phyloP scores from a whole-genome alignment of 176 grass and related monocot species.

The Cenchrus fungigraminus region DNA sequence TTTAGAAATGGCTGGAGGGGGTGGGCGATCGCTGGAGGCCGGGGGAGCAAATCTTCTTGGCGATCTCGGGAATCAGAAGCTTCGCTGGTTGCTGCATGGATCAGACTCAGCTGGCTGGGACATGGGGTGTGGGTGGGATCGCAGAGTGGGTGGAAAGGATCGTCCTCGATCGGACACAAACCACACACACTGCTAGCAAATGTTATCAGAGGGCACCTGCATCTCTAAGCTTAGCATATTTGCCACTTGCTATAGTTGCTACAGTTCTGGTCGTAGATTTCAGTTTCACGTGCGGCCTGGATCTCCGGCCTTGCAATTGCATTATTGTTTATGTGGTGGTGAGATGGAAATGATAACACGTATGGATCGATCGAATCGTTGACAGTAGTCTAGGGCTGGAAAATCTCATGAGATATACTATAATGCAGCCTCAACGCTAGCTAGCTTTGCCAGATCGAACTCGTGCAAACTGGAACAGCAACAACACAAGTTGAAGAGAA shows the following conservation, averaged over 20 bases:
- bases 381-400: neutral
- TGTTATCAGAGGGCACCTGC: neutral
- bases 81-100: slow-evolving; percentile 44
- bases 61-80: slow-evolving; percentile 50
- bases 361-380: neutral
- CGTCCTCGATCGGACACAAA: slow-evolving; percentile 34
- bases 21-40: neutral
- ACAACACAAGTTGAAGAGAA: neutral
- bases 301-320: neutral
- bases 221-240: slow-evolving; percentile 12
- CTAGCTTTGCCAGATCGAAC: neutral
- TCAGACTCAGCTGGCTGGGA: slow-evolving; percentile 19
- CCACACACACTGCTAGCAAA: neutral
- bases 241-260: slow-evolving; percentile 4
- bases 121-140: slow-evolving; percentile 45
- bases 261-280: slow-evolving; percentile 9
- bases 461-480: slow-evolving; percentile 5
- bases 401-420: neutral
- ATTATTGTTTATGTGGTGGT: neutral
- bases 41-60: slow-evolving; percentile 45
- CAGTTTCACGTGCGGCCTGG: slow-evolving; percentile 28
- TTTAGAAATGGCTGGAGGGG: slow-evolving; percentile 1
- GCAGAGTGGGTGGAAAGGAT: slow-evolving; percentile 49
- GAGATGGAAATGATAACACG: neutral
- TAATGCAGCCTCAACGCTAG: neutral